phyloP scores from a whole-genome alignment of 2,329 filamentous ascomycete genomes.

The Cytospora schulzeri region DNA sequence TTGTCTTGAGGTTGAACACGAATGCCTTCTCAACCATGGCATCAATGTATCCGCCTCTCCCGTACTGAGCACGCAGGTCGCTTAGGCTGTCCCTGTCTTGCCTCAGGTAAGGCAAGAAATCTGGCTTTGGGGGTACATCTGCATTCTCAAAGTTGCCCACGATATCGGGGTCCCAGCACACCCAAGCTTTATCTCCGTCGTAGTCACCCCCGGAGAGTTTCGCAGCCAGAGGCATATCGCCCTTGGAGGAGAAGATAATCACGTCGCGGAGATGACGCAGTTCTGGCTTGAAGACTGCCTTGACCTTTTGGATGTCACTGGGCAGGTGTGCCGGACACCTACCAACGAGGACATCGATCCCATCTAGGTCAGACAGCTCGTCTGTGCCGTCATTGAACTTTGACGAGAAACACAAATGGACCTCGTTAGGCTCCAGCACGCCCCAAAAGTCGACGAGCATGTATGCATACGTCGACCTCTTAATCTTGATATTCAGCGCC shows the following conservation, averaged over 20 bases:
- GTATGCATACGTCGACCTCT: conserved; percentile 61
- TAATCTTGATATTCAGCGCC: conserved; percentile 62
- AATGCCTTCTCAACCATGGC: conserved; percentile 58
- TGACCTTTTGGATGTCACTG: conserved; percentile 73
- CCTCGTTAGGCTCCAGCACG: conserved; percentile 63
- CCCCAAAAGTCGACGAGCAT: conserved; percentile 71
- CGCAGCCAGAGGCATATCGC: conserved; percentile 63
- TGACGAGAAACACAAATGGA: conserved; percentile 68
- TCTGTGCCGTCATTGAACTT: conserved; percentile 61
- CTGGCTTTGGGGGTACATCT: conserved; percentile 42
- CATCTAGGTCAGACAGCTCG: conserved; percentile 56
- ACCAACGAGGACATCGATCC: conserved; percentile 65
- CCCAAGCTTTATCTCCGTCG: conserved; percentile 76
- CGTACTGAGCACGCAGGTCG: conserved; percentile 41
- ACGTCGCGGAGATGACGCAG: conserved; percentile 75
- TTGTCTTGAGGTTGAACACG: conserved; percentile 57
- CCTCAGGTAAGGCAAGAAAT: conserved; percentile 45
- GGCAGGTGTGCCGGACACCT: conserved; percentile 70
- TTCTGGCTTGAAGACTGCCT: conserved; percentile 57
- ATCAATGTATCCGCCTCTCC: conserved; percentile 36
- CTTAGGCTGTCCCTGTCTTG: conserved; percentile 51
- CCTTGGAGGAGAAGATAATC: conserved; percentile 72
- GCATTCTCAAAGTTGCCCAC: conserved; percentile 68
- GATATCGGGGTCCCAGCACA: conserved; percentile 71
- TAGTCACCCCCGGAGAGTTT: conserved; percentile 80